Evolutionary conservation across 352 stramenopile species (phyloP), one percentile per base, ranked within the genome.

Genomic region (Phytophthora nicotianae): DNA sequence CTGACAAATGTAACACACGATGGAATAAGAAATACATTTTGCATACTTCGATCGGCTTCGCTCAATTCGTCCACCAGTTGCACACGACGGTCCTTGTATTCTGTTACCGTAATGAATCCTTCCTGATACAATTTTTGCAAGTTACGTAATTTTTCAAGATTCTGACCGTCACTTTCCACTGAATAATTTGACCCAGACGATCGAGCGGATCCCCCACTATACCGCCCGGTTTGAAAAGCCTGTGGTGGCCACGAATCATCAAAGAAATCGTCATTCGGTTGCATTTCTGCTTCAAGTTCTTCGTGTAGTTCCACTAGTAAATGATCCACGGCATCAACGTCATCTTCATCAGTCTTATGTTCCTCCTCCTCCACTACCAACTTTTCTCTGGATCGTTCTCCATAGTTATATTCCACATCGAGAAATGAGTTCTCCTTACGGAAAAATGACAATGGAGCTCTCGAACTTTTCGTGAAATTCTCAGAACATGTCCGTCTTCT

Each of bases 81-180:
- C 26, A 81, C 58, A 0, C 79, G 78, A 8, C 82, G 79, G 38
- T 88, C 75, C 57, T 87, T 88, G 72, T 88, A 92, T 53, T 92
- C 83, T 5, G 83, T 92, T 20, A 92, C 79, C 1, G 83, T 92
- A 58, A 92, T 90, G 38, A 92, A 92, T 9, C 83, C 83, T 76
- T 92, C 83, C 53, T 92, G 81, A 37, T 79, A 88, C 35, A 92
- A 58, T 16, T 86, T 85, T 56, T 90, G 81, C 19, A 92, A 52
- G 41, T 92, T 92, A 11, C 71, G 68, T 11, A 92, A 56, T 62
- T 92, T 90, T 40, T 88, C 81, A 8, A 81, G 29, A 33, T 80
- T 81, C 19, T 76, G 67, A 5, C 57, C 56, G n/a, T 86, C 79
- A 51, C 65, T 74, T 54, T 74, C 57, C 9, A 64, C 49, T 2